Evolutionary conservation across 352 stramenopile genomes (phyloP), one percentile per base, ranked within the genome.

Genomic region (Phytophthora pini): DNA sequence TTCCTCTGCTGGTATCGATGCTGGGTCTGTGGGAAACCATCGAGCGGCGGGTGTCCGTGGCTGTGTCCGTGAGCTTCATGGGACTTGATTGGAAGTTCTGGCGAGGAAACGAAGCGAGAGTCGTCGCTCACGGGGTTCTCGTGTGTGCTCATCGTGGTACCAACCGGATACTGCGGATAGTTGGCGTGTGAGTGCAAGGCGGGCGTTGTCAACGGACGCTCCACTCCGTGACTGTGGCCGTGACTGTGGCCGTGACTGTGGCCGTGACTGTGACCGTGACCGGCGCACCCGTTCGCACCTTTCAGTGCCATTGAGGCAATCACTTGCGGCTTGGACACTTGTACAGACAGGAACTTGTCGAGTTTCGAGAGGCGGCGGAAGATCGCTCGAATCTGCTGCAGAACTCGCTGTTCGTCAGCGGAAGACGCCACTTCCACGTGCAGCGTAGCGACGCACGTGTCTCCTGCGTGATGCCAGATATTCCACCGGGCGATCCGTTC

Each of bases 381-480:
- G 32, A 92, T 87, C 13, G 66, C 56, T 15, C 69, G 70, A 5
- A 75, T 74, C 52, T 87, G 73, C 11, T 65, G 65, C 50, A 92
- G 71, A 52, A 92, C 78, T 31, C 62, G 56, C 58, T 94, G 83
- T 27, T 90, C 80, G 31, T 78, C 76, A 12, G 77, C 80, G 0
- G 70, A 66, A 5, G 63, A 51, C 2, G 78, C 65, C 40, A 91
- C 82, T 4, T 86, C 65, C 20, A 94, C 62, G 50, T 90, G 78
- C 27, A 94, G 56, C 27, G 80, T 84, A 4, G 73, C 85, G 12
- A 94, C 76, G 24, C 72, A 79, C 2, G 84, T 67, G 20, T 87
- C 77, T 46, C 84, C 87, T 24, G 83, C 70, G 48, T 94, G 83
- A 40, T 82, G 83, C 85, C 85, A 94, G 38, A 89, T 76, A 70